Conservation (phyloP, 78 protist genomes). For the Dictyostelium capitatum region DNA sequence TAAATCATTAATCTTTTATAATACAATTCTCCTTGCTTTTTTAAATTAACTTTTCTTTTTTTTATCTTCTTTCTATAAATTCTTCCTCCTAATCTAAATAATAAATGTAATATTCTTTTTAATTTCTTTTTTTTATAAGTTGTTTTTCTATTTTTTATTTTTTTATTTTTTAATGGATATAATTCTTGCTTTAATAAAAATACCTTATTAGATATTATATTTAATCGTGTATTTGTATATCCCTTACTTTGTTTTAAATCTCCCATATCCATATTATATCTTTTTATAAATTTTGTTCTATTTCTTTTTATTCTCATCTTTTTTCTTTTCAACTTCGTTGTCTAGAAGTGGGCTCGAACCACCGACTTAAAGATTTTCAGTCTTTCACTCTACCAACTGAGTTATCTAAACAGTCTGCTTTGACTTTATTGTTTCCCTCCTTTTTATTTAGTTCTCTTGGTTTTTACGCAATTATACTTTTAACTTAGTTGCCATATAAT, state of each 20-base stretch:
- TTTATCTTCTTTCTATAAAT: conserved; percentile 4
- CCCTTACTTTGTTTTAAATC: background rate
- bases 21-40: background rate
- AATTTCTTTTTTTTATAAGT: background rate
- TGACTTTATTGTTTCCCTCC: background rate
- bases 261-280: background rate
- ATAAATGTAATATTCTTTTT: background rate
- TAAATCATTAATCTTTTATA: background rate
- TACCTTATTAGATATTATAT: conserved; percentile 43
- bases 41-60: conserved; percentile 11
- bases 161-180: conserved; percentile 3
- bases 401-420: conserved; percentile 12
- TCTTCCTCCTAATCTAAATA: conserved; percentile 1
- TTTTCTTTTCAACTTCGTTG: background rate
- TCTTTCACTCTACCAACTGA: conserved; percentile 42
- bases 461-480: no score
- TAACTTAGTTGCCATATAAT: background rate
- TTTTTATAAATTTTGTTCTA: conserved; percentile 31
- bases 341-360: conserved; percentile 29
- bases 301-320: conserved; percentile 4
- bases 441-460: background rate
- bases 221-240: conserved; percentile 49
- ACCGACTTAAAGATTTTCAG: conserved; percentile 46
- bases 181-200: conserved; percentile 41
- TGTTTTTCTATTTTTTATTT: background rate